phyloP scores from a whole-genome alignment of 345 rosid genomes.

The Hibiscus syriacus region DNA sequence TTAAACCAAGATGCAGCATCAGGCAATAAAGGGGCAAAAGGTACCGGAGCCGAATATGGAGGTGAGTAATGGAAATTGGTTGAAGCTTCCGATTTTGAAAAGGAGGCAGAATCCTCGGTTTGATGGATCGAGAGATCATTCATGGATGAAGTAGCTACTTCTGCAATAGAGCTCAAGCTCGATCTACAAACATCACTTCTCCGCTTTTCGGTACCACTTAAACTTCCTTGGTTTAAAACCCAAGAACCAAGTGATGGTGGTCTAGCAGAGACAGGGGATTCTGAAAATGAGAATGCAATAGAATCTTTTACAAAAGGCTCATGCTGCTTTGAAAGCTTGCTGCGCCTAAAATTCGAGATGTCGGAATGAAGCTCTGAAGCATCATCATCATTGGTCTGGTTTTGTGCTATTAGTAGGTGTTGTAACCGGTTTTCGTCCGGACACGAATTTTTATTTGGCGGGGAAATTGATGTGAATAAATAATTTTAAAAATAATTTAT shows the following conservation, averaged over 20 bases:
- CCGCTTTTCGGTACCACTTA: conserved; percentile 29
- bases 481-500: no score
- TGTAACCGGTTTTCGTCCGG: no score
- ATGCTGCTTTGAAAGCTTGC: conserved; percentile 30
- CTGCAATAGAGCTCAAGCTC: conserved; percentile 47
- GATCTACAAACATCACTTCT: conserved; percentile 26
- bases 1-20: conserved; percentile 61
- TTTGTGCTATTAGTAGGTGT: conserved; percentile 52
- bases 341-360: conserved; percentile 27
- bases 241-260: conserved; percentile 85
- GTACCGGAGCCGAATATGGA: conserved; percentile 51
- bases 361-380: conserved; percentile 42
- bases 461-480: no score
- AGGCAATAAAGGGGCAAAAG: conserved; percentile 89
- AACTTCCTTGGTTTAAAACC: conserved; percentile 49
- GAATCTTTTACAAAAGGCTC: conserved; percentile 35
- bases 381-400: conserved; percentile 22
- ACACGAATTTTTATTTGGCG: no score
- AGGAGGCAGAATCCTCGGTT: conserved; percentile 21
- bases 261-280: conserved; percentile 44
- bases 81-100: conserved; percentile 19
- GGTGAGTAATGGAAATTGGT: conserved; percentile 19
- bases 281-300: conserved; percentile 19
- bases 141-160: conserved; percentile 43
- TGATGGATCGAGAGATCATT: conserved; percentile 40